Evolutionary conservation across 805 yeast species (phyloP).

Genomic region (Yarrowia sp.): DNA sequence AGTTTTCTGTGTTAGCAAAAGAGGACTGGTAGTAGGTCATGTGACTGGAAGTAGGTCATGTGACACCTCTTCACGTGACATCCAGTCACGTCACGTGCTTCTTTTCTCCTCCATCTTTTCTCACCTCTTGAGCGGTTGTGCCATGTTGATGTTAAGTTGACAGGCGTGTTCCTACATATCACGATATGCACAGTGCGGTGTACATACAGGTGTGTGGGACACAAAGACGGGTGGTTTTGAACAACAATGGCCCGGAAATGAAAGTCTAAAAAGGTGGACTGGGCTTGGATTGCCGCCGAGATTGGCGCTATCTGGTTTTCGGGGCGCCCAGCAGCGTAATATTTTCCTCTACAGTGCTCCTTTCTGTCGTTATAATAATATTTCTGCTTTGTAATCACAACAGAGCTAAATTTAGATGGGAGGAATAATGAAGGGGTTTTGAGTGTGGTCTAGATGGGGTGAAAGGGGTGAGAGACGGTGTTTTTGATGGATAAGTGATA

Average conservation of each 20-base stretch:
- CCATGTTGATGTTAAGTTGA: constrained; percentile 18
- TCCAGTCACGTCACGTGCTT: background rate
- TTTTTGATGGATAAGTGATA: too few species aligned
- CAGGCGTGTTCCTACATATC: constrained; percentile 13
- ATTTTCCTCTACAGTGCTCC: too few species aligned
- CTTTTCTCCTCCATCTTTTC: background rate
- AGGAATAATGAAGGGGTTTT: background rate
- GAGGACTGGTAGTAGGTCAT: background rate
- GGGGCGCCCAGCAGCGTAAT: too few species aligned
- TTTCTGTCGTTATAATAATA: background rate
- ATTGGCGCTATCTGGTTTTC: background rate
- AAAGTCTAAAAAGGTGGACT: background rate
- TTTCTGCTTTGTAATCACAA: constrained; percentile 3
- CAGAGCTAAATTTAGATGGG: constrained; percentile 16
- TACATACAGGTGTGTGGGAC: background rate
- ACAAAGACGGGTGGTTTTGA: background rate
- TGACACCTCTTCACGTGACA: too few species aligned
- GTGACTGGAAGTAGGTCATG: background rate
- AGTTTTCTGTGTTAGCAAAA: constrained; percentile 59
- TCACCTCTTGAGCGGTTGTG: constrained; percentile 16
- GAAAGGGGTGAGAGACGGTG: too few species aligned
- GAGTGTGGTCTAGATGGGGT: background rate
- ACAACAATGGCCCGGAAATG: background rate
- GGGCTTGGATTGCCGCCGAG: background rate
- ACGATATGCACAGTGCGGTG: background rate